Conservation (phyloP, 371 early-diverging fungal species). For the Phascolomyces articulosus region DNA sequence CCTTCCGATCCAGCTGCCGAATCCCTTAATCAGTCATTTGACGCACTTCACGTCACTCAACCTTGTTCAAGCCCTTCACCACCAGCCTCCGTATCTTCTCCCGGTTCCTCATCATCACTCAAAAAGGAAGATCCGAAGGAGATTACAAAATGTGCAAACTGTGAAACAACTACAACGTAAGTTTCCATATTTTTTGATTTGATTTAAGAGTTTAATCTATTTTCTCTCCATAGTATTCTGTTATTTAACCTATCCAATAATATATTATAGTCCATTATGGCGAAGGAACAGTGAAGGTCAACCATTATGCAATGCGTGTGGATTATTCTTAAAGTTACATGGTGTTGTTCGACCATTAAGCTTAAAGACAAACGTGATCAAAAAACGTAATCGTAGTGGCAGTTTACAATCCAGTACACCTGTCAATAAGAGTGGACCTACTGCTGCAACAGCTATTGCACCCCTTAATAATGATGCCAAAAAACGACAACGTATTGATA, state of each 20-base stretch:
- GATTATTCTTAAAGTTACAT: slow-evolving; percentile 80
- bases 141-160: slow-evolving; percentile 75
- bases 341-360: slow-evolving; percentile 76
- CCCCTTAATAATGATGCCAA: not conserved
- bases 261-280: slow-evolving; percentile 77
- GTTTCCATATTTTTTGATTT: too few species aligned
- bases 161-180: slow-evolving; percentile 79
- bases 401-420: slow-evolving; percentile 1
- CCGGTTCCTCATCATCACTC: not conserved
- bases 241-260: too few species aligned
- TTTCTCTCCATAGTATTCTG: too few species aligned
- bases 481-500: slow-evolving; percentile 6
- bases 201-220: too few species aligned
- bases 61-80: not conserved
- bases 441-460: not conserved
- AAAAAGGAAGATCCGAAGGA: not conserved
- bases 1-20: not conserved
- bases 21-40: not conserved
- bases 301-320: slow-evolving; percentile 66
- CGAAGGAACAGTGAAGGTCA: slow-evolving; percentile 79
- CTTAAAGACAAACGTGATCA: slow-evolving; percentile 82
- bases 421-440: not conserved
- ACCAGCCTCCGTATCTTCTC: not conserved
- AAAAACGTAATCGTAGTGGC: slow-evolving; percentile 73
- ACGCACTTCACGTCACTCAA: not conserved